phyloP scores from a whole-genome alignment of 2,329 filamentous ascomycete genomes.

The Penicillium sp. region DNA sequence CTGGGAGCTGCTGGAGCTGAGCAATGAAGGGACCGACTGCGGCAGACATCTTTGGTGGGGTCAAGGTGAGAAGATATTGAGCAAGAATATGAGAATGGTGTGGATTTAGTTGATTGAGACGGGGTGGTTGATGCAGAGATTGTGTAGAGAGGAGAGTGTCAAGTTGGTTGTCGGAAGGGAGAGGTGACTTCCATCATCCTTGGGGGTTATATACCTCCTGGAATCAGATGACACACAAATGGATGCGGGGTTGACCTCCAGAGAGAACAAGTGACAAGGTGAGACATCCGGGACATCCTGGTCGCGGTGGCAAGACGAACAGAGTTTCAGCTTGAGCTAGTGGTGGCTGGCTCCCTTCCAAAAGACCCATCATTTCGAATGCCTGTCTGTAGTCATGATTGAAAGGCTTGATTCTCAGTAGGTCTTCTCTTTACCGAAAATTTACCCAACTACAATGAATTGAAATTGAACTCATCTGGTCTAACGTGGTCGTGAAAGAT shows the following conservation, averaged over 20 bases:
- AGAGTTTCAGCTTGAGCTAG: conserved; percentile 8
- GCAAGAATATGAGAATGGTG: not conserved
- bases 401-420: not conserved
- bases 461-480: too few species aligned
- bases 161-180: not conserved
- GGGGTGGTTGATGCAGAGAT: conserved; percentile 1
- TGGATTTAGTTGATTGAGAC: conserved; percentile 2
- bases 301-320: conserved; percentile 10
- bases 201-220: conserved; percentile 12
- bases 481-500: too few species aligned
- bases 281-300: conserved; percentile 17
- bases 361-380: not conserved
- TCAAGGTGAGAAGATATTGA: too few species aligned
- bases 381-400: not conserved
- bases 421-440: too few species aligned
- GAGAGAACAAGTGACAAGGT: conserved; percentile 14
- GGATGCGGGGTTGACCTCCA: conserved; percentile 15
- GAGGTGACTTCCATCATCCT: not conserved
- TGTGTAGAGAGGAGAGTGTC: conserved; percentile 11
- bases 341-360: not conserved
- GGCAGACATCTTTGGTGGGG: conserved; percentile 16
- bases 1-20: conserved; percentile 19
- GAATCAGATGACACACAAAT: conserved; percentile 17
- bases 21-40: conserved; percentile 18
- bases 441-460: too few species aligned